Base-by-base conservation (phyloP, 2,329 filamentous ascomycete genomes). In the Ascochyta clinopodiicola region DNA sequence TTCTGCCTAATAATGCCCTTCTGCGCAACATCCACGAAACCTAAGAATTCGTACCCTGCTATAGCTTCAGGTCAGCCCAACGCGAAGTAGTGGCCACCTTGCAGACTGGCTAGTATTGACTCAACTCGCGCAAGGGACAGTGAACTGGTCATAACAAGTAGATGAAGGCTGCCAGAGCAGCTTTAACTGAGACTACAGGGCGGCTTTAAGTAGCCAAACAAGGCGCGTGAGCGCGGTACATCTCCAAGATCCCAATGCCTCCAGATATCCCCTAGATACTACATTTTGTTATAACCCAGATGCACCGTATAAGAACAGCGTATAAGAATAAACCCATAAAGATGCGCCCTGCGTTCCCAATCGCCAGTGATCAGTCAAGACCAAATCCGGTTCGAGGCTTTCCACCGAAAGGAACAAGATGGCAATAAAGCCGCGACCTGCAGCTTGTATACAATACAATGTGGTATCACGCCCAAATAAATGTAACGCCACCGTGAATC, bases 371-470 rank as follows among this genome's bases (percentile, higher is more conserved):
- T 37, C 51, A 43, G 34, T 21, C 25, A 54, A 44, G 34, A 56
- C 42, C 54, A 44, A 52, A 22, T 12, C 15, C 36, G 37, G 36
- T 39, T 40, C 34, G 31, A 24, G 32, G n/a, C 25, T 32, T 34
- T 27, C 9, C 40, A 37, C 43, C 24, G 53, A 29, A 36, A 50
- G 32, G 59, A 70, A 64, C 38, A 58, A 60, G 55, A 56, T 59
- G 61, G 56, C 55, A 63, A 59, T 60, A 49, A 59, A 60, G 58
- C 57, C 55, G 58, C 54, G 42, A 43, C 49, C 48, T 52, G 51
- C 60, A 63, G 60, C 61, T 44, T 53, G 56, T 52, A 51, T 61
- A 67, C 56, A 65, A 56, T 68, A 66, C 64, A 68, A 56, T 59
- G 49, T 69, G 62, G 63, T 63, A 70, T 70, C 61, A 68, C 39